Conservation (phyloP, 805 yeast species). For the Starmerella vitae region DNA sequence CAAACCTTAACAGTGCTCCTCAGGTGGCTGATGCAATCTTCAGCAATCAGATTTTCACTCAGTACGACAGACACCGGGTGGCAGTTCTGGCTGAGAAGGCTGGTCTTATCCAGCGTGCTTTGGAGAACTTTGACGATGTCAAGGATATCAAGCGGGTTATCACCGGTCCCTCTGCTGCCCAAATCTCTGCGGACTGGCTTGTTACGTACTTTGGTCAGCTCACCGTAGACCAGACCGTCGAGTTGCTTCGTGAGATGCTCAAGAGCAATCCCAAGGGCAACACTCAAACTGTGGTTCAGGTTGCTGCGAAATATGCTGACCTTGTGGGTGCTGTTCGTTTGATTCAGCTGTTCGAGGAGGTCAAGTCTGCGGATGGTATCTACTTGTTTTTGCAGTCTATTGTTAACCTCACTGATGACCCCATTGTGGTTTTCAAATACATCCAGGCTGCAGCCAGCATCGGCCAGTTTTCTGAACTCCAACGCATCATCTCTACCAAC, state of each 20-base stretch:
- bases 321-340: constrained; percentile 74
- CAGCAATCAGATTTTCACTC: constrained; percentile 90
- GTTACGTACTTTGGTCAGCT: constrained; percentile 84
- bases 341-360: constrained; percentile 86
- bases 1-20: constrained; percentile 88
- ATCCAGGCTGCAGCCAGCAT: constrained; percentile 85
- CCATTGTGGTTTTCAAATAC: constrained; percentile 91
- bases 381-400: constrained; percentile 87
- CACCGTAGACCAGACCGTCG: constrained; percentile 83
- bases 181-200: constrained; percentile 83
- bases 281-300: constrained; percentile 86
- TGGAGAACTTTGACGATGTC: constrained; percentile 88
- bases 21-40: constrained; percentile 98
- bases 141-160: constrained; percentile 92
- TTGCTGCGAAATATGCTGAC: constrained; percentile 92
- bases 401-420: constrained; percentile 85
- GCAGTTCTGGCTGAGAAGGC: constrained; percentile 90
- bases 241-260: constrained; percentile 76
- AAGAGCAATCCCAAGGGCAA: constrained; percentile 68
- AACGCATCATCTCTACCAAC: constrained; percentile 88
- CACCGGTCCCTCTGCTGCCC: constrained; percentile 51
- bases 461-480: constrained; percentile 87
- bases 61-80: constrained; percentile 84
- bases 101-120: constrained; percentile 89
- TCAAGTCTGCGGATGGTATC: constrained; percentile 81